Base-by-base conservation (phyloP, 371 early-diverging fungal species). In the Gilbertella persicaria region DNA sequence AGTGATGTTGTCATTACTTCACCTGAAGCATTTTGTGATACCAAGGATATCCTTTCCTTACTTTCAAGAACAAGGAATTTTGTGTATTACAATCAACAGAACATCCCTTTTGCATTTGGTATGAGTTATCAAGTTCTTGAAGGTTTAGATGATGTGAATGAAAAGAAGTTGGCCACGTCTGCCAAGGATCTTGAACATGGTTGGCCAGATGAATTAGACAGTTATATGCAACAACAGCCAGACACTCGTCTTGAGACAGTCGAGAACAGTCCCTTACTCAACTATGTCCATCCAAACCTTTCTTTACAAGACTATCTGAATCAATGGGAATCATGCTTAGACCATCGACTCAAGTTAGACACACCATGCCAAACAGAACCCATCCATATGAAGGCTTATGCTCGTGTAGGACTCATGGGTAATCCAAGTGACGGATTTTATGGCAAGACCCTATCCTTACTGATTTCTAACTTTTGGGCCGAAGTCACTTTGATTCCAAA, bases 381-480 rank as follows among this genome's bases (percentile, higher is more conserved):
- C 12, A 70, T 83, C 23, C 64, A 67, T 33, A 53, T 61, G 10
- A 59, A 59, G 21, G 69, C 82, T 10, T 67, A 83, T 69, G 89
- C 89, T 12, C 80, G 89, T 10, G 78, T 87, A 7, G 89, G 89
- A 1, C 51, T 89, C 24, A 79, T 89, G 72, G 89, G 89, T 8
- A 89, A 89, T 56, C 89, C 89, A 8, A 79, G 79, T 36, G 89
- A 89, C 62, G 89, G 87, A 2, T 89, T 84, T 50, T 79, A 67
- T 49, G 86, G 88, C 38, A 81, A 81, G 51, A 84, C 85, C 4
- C 75, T 89, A 48, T 84, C 85, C 6, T 46, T 84, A 2, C 64
- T 85, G 26, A 80, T 89, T 33, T 73, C 78, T 23, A 86, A 89
- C 60, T 89, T 83, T 53, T 84, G 77, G 71, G 86, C 83, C 3